These are phyloP conservation scores for Rhinocladiella mackenziei DNA, from an alignment of 2,329 filamentous ascomycete species.

Conservation along the genomic window DNA sequence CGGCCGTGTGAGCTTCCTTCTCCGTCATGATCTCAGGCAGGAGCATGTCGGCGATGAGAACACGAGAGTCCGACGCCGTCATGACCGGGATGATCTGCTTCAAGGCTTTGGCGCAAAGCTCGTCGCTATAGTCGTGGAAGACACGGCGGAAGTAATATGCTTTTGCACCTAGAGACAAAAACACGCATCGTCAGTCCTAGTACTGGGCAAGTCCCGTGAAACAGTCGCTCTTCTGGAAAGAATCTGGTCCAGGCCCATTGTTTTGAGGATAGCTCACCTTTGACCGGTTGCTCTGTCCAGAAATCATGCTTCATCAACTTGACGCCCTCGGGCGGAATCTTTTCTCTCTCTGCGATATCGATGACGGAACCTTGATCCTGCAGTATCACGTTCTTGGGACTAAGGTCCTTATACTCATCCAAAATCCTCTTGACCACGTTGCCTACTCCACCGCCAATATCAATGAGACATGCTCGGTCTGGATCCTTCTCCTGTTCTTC, in stretches of 20 bases:
- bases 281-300: conserved; percentile 21
- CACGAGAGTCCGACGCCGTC: conserved; percentile 18
- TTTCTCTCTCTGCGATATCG: conserved; percentile 13
- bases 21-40: conserved; percentile 27
- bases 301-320: conserved; percentile 37
- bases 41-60: conserved; percentile 33
- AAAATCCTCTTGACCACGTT: conserved; percentile 16
- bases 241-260: no score
- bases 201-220: no score
- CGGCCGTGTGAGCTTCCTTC: conserved; percentile 23
- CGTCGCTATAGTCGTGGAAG: conserved; percentile 33
- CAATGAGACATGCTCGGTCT: conserved; percentile 16
- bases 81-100: conserved; percentile 29
- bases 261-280: conserved; percentile 26
- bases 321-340: conserved; percentile 13
- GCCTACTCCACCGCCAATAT: conserved; percentile 25
- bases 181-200: conserved; percentile 6
- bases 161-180: conserved; percentile 24
- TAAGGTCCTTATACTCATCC: conserved; percentile 10
- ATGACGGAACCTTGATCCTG: conserved; percentile 14
- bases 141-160: conserved; percentile 34
- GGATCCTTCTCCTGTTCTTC: conserved; percentile 9
- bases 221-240: no score
- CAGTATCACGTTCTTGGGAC: conserved; percentile 15
- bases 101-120: conserved; percentile 28